Evolutionary conservation across 345 rosid genomes (phyloP), one percentile per base, ranked within the genome.

Genomic region (Schrenkiella parvula): DNA sequence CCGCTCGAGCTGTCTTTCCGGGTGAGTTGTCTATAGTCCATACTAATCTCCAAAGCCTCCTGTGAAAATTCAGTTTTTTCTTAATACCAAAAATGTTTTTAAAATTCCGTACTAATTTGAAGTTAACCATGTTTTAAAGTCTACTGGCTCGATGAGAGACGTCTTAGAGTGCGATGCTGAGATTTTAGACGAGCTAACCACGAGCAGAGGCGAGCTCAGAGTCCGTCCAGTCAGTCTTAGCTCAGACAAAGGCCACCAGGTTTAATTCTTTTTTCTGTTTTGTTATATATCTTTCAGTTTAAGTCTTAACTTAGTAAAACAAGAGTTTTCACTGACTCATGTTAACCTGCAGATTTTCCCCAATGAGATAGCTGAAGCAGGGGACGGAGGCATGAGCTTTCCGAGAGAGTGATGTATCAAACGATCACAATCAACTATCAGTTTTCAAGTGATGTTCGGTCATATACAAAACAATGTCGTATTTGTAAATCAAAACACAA

Each of bases 171-270:
- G 35, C 6, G 71, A 64, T 56, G 66, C 66, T 23, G 97, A 91
- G 86, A 76, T 84, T 43, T 57, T 89, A 21, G 95, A 89, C 44
- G 89, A 84, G 81, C 66, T 87, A 48, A 91, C 95, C 13, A 91
- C 95, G 9, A 79, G 82, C 52, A 85, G 91, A 80, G 95, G 95
- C 32, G 95, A 91, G 80, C 23, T 91, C 4, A 91, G 86, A 75
- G 71, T 84, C 32, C 78, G 91, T 73, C 77, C 72, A 8, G 62
- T 73, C 17, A 86, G 89, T 73, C 58, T 55, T 23, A 73, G 57
- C 2, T 59, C 66, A 56, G 71, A 73, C 17, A 32, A 34, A 73
- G 56, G 77, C 64, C 65, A 44, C 15, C 77, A 64, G 70, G 77
- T 37, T 37, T 2, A 10, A n/a, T n/a, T n/a, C n/a, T n/a, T n/a